Conservation (phyloP, 2,329 filamentous ascomycete genomes). For the Chaetomium strumarium region DNA sequence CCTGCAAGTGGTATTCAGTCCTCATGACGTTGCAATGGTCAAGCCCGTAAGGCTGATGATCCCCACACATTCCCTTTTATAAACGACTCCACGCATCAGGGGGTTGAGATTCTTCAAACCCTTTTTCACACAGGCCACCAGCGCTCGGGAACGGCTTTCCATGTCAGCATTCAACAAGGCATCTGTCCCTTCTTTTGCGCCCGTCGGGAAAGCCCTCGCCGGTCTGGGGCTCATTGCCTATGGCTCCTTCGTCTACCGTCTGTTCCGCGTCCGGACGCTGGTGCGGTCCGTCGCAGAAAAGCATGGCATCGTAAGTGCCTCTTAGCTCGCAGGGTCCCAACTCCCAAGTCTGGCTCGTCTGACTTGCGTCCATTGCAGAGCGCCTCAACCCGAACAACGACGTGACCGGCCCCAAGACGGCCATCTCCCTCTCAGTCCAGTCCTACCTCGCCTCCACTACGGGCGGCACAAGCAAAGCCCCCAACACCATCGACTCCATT, state of each 20-base stretch:
- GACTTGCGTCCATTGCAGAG: background rate
- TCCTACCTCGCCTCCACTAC: conserved; percentile 18
- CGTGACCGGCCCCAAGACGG: conserved; percentile 23
- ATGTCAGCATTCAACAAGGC: no score
- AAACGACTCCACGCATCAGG: no score
- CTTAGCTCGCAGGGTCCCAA: background rate
- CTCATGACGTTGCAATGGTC: no score
- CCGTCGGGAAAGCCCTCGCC: conserved; percentile 5
- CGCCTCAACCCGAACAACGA: background rate
- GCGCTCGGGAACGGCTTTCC: no score
- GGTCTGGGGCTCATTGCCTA: conserved; percentile 10
- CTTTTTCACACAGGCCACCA: no score
- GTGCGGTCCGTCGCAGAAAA: conserved; percentile 24
- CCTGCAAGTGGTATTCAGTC: no score
- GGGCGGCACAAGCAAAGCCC: no score
- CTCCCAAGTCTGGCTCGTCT: no score
- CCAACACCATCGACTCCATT: conserved; percentile 12
- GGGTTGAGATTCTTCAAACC: no score
- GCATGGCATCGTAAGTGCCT: conserved; percentile 27
- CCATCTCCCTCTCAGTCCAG: conserved; percentile 27
- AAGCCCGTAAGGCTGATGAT: no score
- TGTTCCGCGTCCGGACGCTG: conserved; percentile 26
- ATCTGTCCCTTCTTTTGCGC: no score
- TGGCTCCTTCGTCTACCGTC: conserved; percentile 25
- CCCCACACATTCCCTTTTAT: no score